These are phyloP conservation scores for Cutaneotrichosporon dermatis DNA, from an alignment of 1,284 basidiomycete species.

Conservation along the genomic window DNA sequence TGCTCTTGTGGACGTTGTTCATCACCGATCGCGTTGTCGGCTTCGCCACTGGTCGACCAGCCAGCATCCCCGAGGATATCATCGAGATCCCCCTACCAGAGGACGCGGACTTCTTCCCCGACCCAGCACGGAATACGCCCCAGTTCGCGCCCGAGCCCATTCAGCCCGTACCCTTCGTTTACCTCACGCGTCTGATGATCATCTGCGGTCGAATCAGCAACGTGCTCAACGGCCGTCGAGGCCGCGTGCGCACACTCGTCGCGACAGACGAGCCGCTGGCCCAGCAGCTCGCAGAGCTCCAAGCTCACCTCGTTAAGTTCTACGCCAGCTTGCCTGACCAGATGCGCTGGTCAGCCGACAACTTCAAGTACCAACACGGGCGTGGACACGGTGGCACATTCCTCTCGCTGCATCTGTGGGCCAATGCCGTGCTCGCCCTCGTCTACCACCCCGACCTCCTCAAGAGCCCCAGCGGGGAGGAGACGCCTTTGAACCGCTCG, in stretches of 20 bases:
- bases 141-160: conserved; percentile 24
- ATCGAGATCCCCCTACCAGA: conserved; percentile 50
- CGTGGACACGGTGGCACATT: conserved; percentile 46
- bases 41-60: conserved; percentile 40
- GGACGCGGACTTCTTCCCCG: conserved; percentile 49
- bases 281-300: conserved; percentile 44
- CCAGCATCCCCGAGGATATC: conserved; percentile 49
- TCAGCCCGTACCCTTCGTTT: conserved; percentile 48
- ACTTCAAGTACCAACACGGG: conserved; percentile 48
- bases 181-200: conserved; percentile 49
- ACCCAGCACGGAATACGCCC: conserved; percentile 37
- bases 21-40: conserved; percentile 51
- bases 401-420: conserved; percentile 42
- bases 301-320: conserved; percentile 48
- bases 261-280: conserved; percentile 34
- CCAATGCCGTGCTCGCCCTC: conserved; percentile 50
- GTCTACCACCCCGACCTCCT: conserved; percentile 51
- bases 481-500: conserved; percentile 47
- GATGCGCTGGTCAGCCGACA: conserved; percentile 48
- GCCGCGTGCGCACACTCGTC: conserved; percentile 45
- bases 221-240: conserved; percentile 49
- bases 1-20: conserved; percentile 50
- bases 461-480: conserved; percentile 45
- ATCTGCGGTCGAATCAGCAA: conserved; percentile 50
- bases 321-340: conserved; percentile 45